phyloP scores from a whole-genome alignment of 192 early-diverging fungal species.

The Entomortierella parvispora region DNA sequence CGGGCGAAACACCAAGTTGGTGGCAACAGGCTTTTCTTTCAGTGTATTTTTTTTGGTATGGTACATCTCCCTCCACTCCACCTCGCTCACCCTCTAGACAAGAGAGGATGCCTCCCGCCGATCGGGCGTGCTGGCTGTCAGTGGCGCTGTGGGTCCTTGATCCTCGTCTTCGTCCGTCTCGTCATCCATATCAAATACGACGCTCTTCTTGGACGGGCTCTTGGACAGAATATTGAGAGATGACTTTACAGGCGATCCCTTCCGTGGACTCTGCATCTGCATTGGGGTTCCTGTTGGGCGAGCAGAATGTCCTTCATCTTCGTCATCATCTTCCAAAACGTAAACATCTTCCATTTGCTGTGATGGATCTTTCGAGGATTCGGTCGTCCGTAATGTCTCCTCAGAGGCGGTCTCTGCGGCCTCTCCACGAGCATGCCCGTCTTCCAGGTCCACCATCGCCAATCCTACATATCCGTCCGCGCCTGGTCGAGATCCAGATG shows the following conservation, averaged over 20 bases:
- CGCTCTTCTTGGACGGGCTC: slow-evolving; percentile 15
- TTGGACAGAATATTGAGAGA: background rate
- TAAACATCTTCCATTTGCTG: slow-evolving; percentile 3
- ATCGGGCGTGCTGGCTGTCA: too few species aligned
- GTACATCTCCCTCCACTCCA: too few species aligned
- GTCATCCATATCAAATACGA: slow-evolving; percentile 25
- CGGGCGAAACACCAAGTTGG: too few species aligned
- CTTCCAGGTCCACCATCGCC: slow-evolving; percentile 45
- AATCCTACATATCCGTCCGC: slow-evolving; percentile 35
- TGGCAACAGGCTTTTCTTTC: too few species aligned
- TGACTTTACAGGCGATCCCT: slow-evolving; percentile 5
- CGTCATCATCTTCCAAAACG: slow-evolving; percentile 36
- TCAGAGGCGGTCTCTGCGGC: background rate
- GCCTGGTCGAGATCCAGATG: slow-evolving; percentile 10
- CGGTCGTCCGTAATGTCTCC: background rate
- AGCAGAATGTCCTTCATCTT: slow-evolving; percentile 1
- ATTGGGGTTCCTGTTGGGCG: background rate
- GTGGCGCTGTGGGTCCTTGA: too few species aligned
- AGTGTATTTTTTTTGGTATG: too few species aligned
- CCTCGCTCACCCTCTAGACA: too few species aligned
- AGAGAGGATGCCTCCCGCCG: too few species aligned
- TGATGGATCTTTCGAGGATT: background rate
- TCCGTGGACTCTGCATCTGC: background rate
- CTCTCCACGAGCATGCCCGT: slow-evolving; percentile 25
- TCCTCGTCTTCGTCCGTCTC: background rate